phyloP scores from a whole-genome alignment of 169 alveolate genomes.

The Pseudocohnilembus persalinus region DNA sequence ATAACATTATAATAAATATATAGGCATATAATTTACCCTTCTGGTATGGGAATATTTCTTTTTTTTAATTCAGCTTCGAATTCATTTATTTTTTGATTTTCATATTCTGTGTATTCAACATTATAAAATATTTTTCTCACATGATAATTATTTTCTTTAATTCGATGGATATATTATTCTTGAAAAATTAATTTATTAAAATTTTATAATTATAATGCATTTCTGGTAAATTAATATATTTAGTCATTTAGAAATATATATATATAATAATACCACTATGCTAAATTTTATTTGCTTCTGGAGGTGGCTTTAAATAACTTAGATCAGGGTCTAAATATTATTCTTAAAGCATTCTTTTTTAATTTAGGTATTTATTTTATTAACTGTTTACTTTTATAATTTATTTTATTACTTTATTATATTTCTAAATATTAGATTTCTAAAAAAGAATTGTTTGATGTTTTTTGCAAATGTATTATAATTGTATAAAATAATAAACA shows the following conservation, averaged over 20 bases:
- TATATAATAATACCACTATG: background rate
- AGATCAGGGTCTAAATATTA: background rate
- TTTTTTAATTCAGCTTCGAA: background rate
- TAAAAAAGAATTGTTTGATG: too few species aligned
- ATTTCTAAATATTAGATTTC: too few species aligned
- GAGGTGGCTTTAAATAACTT: background rate
- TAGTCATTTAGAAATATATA: background rate
- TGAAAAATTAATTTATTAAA: too few species aligned
- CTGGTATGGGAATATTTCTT: background rate
- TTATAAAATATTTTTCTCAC: background rate
- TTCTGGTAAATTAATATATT: too few species aligned
- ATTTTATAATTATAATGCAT: too few species aligned
- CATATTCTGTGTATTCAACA: background rate
- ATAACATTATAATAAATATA: too few species aligned
- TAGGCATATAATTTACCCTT: background rate
- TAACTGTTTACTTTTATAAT: too few species aligned
- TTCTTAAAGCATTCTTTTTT: background rate
- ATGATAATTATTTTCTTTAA: background rate
- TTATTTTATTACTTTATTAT: too few species aligned
- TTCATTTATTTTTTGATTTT: background rate
- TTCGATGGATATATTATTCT: background rate
- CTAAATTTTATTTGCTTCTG: background rate
- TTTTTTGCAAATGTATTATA: too few species aligned
- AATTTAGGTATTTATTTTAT: too few species aligned
- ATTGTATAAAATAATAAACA: too few species aligned